These are phyloP conservation scores for Paramecium tetraurelia DNA, from an alignment of 73 alveolate species.

Conservation along the genomic window DNA sequence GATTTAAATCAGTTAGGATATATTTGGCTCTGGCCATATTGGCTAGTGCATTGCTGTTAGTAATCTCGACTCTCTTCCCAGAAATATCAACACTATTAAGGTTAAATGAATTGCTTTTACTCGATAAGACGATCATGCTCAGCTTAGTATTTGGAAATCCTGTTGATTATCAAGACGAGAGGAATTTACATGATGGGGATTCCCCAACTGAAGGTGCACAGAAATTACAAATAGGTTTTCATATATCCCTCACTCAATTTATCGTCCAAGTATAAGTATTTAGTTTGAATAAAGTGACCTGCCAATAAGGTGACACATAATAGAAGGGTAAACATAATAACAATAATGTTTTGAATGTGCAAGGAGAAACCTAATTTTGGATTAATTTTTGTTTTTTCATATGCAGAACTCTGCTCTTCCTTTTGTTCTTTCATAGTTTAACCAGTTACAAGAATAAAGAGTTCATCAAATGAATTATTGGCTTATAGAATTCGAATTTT, in stretches of 20 bases:
- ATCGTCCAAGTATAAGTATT: not conserved
- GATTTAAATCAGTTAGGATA: not conserved
- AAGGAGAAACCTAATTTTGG: not conserved
- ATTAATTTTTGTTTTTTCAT: not conserved
- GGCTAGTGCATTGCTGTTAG: not conserved
- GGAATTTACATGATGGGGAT: not conserved
- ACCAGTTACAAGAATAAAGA: not conserved
- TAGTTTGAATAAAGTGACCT: not conserved
- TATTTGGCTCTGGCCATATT: constrained; percentile 18
- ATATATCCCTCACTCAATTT: not conserved
- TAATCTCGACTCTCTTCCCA: not conserved
- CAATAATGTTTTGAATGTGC: not conserved
- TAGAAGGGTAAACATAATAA: not conserved
- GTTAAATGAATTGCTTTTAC: not conserved
- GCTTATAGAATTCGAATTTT: not conserved
- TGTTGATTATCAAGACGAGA: not conserved
- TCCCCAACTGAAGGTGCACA: constrained; percentile 10
- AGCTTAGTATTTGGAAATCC: not conserved
- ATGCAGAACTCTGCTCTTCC: not conserved
- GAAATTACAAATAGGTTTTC: not conserved
- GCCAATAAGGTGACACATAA: not conserved
- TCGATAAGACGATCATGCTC: not conserved
- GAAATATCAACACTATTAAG: not conserved
- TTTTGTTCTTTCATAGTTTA: not conserved
- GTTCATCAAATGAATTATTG: not conserved